phyloP scores from a whole-genome alignment of 1,284 basidiomycete genomes.

The Leccinum huronense region DNA sequence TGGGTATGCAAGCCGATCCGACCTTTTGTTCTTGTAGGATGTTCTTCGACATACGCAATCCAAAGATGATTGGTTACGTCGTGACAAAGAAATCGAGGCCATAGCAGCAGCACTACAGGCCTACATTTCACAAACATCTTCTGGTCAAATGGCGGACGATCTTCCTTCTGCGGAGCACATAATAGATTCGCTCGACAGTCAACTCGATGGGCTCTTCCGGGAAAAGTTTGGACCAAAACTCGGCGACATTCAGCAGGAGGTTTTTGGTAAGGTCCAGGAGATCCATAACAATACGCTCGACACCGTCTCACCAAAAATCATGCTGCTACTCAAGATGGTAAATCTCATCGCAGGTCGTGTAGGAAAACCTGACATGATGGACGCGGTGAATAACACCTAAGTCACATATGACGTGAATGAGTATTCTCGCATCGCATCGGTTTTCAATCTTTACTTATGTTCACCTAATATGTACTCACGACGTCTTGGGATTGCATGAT shows the following conservation, averaged over 20 bases:
- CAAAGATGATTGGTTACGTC: conserved; percentile 19
- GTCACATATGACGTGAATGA: background rate
- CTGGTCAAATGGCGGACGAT: conserved; percentile 26
- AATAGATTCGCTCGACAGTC: conserved; percentile 40
- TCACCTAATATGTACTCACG: background rate
- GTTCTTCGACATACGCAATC: conserved; percentile 14
- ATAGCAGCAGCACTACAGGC: conserved; percentile 43
- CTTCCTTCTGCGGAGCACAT: conserved; percentile 44
- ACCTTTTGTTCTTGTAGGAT: conserved; percentile 17
- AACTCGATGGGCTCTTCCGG: conserved; percentile 40
- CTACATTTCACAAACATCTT: conserved; percentile 36
- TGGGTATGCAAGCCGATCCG: conserved; percentile 3
- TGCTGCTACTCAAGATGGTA: conserved; percentile 30
- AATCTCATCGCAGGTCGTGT: conserved; percentile 32
- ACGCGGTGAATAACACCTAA: conserved; percentile 11
- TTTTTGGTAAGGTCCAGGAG: conserved; percentile 40
- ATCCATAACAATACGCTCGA: conserved; percentile 40
- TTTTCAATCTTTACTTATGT: conserved; percentile 3
- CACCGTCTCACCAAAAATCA: conserved; percentile 41
- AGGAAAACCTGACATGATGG: conserved; percentile 28
- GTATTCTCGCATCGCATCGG: background rate
- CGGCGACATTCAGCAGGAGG: conserved; percentile 35
- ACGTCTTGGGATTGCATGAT: background rate
- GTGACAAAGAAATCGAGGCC: conserved; percentile 37
- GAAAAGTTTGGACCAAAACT: conserved; percentile 41